These are phyloP conservation scores for Ascobolus immersus DNA, from an alignment of 495 filamentous ascomycete genomes.

Conservation along the genomic window DNA sequence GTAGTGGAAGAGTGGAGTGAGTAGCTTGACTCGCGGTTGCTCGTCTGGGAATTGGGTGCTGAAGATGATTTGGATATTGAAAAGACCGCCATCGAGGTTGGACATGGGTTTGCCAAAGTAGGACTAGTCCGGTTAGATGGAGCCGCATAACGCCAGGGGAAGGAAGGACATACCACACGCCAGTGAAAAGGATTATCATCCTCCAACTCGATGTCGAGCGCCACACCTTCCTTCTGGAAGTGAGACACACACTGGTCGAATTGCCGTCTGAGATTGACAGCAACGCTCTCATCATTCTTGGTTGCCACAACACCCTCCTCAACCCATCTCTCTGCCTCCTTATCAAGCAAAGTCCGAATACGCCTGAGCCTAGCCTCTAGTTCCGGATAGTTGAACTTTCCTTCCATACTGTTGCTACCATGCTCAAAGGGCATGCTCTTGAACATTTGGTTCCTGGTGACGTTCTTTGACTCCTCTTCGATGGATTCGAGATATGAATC, in stretches of 20 bases:
- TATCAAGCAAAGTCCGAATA: slow-evolving; percentile 41
- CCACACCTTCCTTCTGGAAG: slow-evolving; percentile 38
- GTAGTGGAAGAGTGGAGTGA: slow-evolving; percentile 66
- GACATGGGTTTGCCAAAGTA: slow-evolving; percentile 89
- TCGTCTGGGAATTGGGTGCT: slow-evolving; percentile 82
- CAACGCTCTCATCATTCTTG: slow-evolving; percentile 42
- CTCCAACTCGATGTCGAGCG: slow-evolving; percentile 47
- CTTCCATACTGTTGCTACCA: slow-evolving; percentile 56
- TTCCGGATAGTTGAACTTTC: slow-evolving; percentile 58
- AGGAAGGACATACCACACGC: slow-evolving; percentile 26
- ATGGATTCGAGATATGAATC: slow-evolving; percentile 57
- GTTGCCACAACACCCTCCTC: slow-evolving; percentile 36
- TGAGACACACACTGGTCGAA: slow-evolving; percentile 57
- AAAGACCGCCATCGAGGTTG: slow-evolving; percentile 74
- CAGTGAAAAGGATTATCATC: slow-evolving; percentile 47
- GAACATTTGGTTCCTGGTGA: slow-evolving; percentile 36
- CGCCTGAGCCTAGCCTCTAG: slow-evolving; percentile 39
- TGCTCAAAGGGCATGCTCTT: slow-evolving; percentile 65
- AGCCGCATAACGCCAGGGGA: slow-evolving; percentile 8
- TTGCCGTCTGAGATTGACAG: slow-evolving; percentile 58
- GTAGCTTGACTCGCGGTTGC: slow-evolving; percentile 60
- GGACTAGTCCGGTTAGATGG: slow-evolving; percentile 21
- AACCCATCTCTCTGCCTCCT: slow-evolving; percentile 49
- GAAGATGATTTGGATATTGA: slow-evolving; percentile 52
- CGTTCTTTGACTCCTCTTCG: slow-evolving; percentile 31